Base-by-base conservation (phyloP, 495 filamentous ascomycete genomes). In the Lindgomyces ingoldianus region DNA sequence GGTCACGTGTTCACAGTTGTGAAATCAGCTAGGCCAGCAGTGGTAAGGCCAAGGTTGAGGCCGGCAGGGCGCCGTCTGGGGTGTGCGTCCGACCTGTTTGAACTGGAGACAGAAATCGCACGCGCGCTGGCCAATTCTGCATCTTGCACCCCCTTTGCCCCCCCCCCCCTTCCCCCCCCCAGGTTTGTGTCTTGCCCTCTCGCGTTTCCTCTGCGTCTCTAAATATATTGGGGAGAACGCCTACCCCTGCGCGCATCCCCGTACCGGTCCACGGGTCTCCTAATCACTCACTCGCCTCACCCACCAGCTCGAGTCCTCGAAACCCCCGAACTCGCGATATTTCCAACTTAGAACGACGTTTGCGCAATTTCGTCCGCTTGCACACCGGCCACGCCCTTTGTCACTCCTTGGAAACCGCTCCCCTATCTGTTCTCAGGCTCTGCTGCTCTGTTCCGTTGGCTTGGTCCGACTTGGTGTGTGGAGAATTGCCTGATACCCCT, bases 221-320 rank as follows among this genome's bases (percentile, higher is more conserved):
- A 48, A 50, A 39, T 51, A 42, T 39, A 52, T 22, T 42, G 46
- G 11, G n/a, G 29, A 24, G 19, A 19, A 24, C 53, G n/a, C 22
- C 41, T 18, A 46, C 57, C 57, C 57, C 53, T 61, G 57, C 57
- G 46, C 57, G 11, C 47, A 51, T 61, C 46, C 57, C 26, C 57
- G 27, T 21, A 59, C 41, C 56, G 16, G 27, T 24, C 57, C 26
- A 24, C 41, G 36, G 33, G 46, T 61, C 57, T 30, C 45, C 44
- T 36, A 61, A 61, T 6, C 12, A 4, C 36, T 16, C 44, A 46
- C 24, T n/a, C 45, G 44, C 57, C 25, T 18, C 57, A 26, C 45
- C 57, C 33, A 29, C 39, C 30, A 27, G 3, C 3, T 47, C 55
- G 33, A 8, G 11, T n/a, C 3, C 2, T 29, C 27, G 19, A 39